Base-by-base conservation (phyloP, 2,329 filamentous ascomycete genomes). In the Aspergillus sp. region DNA sequence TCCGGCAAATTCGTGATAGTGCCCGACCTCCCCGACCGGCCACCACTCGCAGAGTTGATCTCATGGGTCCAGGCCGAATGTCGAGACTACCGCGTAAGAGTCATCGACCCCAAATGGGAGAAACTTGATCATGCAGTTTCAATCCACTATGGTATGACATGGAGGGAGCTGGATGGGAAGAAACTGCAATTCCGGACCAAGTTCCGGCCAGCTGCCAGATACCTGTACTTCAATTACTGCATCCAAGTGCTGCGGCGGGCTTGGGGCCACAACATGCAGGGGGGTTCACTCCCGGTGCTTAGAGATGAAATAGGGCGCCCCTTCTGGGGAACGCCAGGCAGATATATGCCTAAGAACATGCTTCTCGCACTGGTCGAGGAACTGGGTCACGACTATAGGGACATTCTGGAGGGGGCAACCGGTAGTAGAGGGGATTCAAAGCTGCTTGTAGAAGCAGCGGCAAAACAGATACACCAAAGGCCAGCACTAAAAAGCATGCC, bases 201-300 rank as follows among this genome's bases (percentile, higher is more conserved):
- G 3, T 36, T 54, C 18, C 43, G 64, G 15, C 64, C 64, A 5
- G 53, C 52, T 20, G 60, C 60, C 3, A 9, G 63, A 8, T 66
- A 63, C 43, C n/a, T 65, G 0, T 66, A 67, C 30, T 64, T 65
- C 11, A 61, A 66, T 24, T 65, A 63, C 18, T 62, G 61, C 30
- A 44, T 64, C 3, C 61, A 65, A 34, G 44, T 65, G 0, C 24
- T 66, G 13, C 54, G 62, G 13, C 44, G 39, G 2, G 55, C 48
- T 9, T 66, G 62, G 63, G 32, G 39, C 6, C 18, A 30, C 1
- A 52, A 48, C 20, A 15, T 4, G 4, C 5, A 36, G 4, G 32
- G 2, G 13, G 32, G 4, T 4, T 36, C 32, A 36, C 12, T 36
- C 5, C 32, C 12, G 11, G 13, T 36, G 1, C 5, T 36, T 12